Evolutionary conservation across 345 rosid species (phyloP), one percentile per base, ranked within the genome.

Genomic region (Diplotaxis tenuifolia): DNA sequence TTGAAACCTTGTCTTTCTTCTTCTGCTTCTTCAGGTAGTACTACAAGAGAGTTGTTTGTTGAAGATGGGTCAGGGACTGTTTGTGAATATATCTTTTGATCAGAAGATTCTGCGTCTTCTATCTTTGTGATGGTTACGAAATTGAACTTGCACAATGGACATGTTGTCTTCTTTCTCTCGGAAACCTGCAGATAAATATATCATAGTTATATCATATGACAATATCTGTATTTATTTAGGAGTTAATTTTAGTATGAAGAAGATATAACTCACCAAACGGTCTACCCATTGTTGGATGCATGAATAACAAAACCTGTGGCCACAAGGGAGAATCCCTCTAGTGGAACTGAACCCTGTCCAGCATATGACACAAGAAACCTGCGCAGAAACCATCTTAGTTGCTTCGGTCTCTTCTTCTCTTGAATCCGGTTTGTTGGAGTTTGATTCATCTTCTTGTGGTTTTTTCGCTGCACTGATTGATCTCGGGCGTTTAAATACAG

Each of bases 31-130:
- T 76, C 80, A 40, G 82, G 62, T 23, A 83, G 68, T 69, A 87
- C 36, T 66, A 77, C 80, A 62, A 79, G 81, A 40, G 72, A 74
- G 79, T 85, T 83, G 7, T 61, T 75, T 27, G 83, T 59, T 62
- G 88, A 82, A 54, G 73, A 64, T 52, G 80, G 72, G 79, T 75
- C 77, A 7, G 98, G 99, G 54, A 87, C 79, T 50, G 94, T 90
- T 82, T 92, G 97, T 55, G 97, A 92, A 66, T 88, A 95, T 74
- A 90, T 89, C 78, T 92, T 95, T 77, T 95, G 99, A 85, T 95
- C 99, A 36, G 79, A 85, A 68, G 83, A 73, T 62, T 80, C 86
- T 36, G 91, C 95, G 49, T 85, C 94, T 78, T 90, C 96, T 76
- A 92, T 75, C 81, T 79, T 88, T 57, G 83, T 88, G 49, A 95